Evolutionary conservation across 495 filamentous ascomycete species (phyloP).

Genomic region (Hypomontagnella monticulosa): DNA sequence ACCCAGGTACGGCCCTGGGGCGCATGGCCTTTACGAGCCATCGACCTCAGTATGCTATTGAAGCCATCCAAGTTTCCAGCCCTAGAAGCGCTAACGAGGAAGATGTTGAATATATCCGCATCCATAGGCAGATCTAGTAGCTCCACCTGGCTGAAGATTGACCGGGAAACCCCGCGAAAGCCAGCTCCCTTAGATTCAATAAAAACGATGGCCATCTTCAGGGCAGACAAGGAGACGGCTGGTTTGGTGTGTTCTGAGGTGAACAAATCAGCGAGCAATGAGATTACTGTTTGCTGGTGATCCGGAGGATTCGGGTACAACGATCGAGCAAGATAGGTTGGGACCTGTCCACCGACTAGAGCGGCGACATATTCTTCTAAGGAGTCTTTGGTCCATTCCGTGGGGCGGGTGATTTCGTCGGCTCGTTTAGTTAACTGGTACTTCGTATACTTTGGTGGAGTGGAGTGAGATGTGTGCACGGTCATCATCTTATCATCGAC

Average conservation of each 20-base stretch:
- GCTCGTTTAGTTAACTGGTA: conserved; percentile 39
- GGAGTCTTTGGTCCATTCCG: conserved; percentile 48
- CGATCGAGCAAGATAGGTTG: conserved; percentile 26
- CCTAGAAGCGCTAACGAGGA: conserved; percentile 46
- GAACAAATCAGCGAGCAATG: conserved; percentile 44
- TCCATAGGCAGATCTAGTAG: conserved; percentile 42
- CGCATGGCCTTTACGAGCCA: conserved; percentile 44
- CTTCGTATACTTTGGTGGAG: conserved; percentile 14
- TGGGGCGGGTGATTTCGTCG: conserved; percentile 46
- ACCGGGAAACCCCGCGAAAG: conserved; percentile 27
- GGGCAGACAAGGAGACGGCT: conserved; percentile 43
- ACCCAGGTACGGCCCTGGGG: conserved; percentile 52
- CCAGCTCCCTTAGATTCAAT: conserved; percentile 34
- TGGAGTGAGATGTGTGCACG: conserved; percentile 3
- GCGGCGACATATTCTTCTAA: conserved; percentile 50
- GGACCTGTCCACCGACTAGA: conserved; percentile 43
- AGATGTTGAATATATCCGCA: conserved; percentile 46
- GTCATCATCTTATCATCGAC: conserved; percentile 33
- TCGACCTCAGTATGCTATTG: conserved; percentile 41
- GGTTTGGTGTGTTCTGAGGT: conserved; percentile 32
- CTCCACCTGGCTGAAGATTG: conserved; percentile 39
- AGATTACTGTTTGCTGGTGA: conserved; percentile 45
- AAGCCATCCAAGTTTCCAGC: conserved; percentile 47
- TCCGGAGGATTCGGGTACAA: conserved; percentile 40
- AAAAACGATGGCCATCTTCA: conserved; percentile 52